Percentiles rank a stretch among this genome's conserved stretches.
Conservation (phyloP, 2,329 filamentous ascomycete genomes). For the Ramularia endophylla region DNA sequence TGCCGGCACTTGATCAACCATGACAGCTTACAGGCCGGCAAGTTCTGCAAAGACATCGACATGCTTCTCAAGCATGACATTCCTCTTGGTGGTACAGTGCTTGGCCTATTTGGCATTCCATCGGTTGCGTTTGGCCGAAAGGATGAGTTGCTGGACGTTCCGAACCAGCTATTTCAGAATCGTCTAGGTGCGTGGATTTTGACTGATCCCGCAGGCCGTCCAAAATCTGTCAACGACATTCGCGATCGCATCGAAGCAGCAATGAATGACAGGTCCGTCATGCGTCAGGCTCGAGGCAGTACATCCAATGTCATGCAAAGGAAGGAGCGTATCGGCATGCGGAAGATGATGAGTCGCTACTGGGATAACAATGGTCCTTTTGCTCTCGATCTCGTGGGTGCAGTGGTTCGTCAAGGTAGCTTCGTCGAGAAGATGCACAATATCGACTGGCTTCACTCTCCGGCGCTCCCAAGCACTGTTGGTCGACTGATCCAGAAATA, state of each 20-base stretch:
- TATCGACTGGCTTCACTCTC: conserved; percentile 74
- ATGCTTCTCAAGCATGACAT: conserved; percentile 40
- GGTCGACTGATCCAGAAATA: conserved; percentile 60
- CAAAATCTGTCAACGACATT: conserved; percentile 34
- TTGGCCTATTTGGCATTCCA: conserved; percentile 52
- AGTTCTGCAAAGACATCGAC: conserved; percentile 54
- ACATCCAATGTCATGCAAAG: conserved; percentile 8
- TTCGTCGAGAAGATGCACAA: conserved; percentile 69
- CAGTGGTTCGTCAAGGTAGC: conserved; percentile 59
- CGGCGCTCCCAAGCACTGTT: conserved; percentile 59
- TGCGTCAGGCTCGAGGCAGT: conserved; percentile 35
- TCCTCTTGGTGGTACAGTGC: conserved; percentile 64
- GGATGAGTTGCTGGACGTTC: conserved; percentile 11
- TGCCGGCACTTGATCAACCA: conserved; percentile 52
- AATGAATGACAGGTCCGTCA: conserved; percentile 33
- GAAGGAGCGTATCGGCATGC: conserved; percentile 39
- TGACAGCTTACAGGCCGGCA: conserved; percentile 54
- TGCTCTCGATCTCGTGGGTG: conserved; percentile 58
- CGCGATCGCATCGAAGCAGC: conserved; percentile 46
- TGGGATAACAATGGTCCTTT: conserved; percentile 63
- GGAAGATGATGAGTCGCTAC: conserved; percentile 65
- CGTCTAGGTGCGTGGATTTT: conserved; percentile 40
- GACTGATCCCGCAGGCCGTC: neutral
- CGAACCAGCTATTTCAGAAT: conserved; percentile 37
- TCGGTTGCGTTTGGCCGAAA: conserved; percentile 25